phyloP scores from a whole-genome alignment of 2,329 filamentous ascomycete genomes.

The Neocatenulostroma microsporum region DNA sequence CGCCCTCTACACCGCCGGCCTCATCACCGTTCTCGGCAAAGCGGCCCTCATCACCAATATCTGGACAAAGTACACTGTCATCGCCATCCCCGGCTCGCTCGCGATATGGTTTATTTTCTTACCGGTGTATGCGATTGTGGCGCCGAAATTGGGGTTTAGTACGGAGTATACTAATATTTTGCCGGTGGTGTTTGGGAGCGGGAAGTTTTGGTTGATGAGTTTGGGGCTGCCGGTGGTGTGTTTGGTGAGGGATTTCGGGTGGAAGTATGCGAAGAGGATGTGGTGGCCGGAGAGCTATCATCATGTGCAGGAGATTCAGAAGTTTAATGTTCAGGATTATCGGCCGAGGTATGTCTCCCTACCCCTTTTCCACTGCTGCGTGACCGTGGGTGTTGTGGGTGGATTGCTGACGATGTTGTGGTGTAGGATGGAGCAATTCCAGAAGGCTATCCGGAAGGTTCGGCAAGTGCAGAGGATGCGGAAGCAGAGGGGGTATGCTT shows the following conservation, averaged over 20 bases:
- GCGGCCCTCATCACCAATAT: constrained; percentile 91
- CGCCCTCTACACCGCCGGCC: constrained; percentile 85
- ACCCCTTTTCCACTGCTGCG: too few relatives aligned
- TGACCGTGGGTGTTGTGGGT: constrained; percentile 10
- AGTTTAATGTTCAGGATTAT: constrained; percentile 99
- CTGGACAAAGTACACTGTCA: constrained; percentile 97
- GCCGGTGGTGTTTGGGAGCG: constrained; percentile 68
- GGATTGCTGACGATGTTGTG: constrained; percentile 9
- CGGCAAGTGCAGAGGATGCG: constrained; percentile 98
- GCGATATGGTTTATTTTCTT: constrained; percentile 85
- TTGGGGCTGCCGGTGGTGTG: constrained; percentile 72
- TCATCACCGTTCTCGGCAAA: constrained; percentile 89
- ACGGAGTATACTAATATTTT: constrained; percentile 80
- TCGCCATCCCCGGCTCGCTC: constrained; percentile 92
- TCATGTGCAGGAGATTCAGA: constrained; percentile 98
- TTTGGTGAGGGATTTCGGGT: constrained; percentile 79
- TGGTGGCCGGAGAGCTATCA: constrained; percentile 94
- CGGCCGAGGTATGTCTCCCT: constrained; percentile 75
- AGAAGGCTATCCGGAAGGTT: constrained; percentile 98
- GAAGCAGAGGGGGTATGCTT: constrained; percentile 96
- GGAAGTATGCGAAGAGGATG: constrained; percentile 98
- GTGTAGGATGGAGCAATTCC: constrained; percentile 96
- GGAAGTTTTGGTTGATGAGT: constrained; percentile 88
- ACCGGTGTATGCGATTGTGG: constrained; percentile 76
- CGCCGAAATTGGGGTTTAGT: constrained; percentile 73